phyloP scores from a whole-genome alignment of 2,329 filamentous ascomycete genomes.

The Macrophomina pseudophaseolina region DNA sequence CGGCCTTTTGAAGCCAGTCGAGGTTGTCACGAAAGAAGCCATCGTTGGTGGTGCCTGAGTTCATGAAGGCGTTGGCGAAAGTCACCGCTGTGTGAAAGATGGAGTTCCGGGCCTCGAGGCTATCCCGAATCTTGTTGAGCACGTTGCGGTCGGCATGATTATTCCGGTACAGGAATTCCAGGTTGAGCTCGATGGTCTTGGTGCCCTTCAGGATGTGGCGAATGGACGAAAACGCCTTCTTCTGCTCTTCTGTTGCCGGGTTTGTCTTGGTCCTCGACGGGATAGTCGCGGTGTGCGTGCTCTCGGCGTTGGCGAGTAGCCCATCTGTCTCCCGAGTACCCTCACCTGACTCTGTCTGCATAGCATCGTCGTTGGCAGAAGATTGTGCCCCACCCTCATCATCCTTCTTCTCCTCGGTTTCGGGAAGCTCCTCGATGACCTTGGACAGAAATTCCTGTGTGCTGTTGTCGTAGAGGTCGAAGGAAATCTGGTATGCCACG shows the following conservation, averaged over 20 bases:
- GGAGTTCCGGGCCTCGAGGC: constrained; percentile 91
- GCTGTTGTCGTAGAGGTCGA: constrained; percentile 97
- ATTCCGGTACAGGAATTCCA: constrained; percentile 95
- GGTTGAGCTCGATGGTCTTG: constrained; percentile 90
- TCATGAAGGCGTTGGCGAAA: constrained; percentile 99
- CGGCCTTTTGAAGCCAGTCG: constrained; percentile 96
- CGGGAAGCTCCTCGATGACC: constrained; percentile 79
- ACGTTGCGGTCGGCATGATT: constrained; percentile 92
- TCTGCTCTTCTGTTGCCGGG: constrained; percentile 54
- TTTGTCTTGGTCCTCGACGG: constrained; percentile 50
- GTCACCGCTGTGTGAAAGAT: constrained; percentile 98
- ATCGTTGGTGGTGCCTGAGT: constrained; percentile 96
- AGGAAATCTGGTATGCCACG: constrained; percentile 95
- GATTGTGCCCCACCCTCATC: constrained; percentile 39
- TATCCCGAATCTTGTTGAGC: constrained; percentile 95
- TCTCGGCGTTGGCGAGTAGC: constrained; percentile 61
- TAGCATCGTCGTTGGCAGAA: constrained; percentile 46
- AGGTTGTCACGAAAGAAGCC: constrained; percentile 98
- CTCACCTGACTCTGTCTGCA: constrained; percentile 43
- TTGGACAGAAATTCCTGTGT: constrained; percentile 96
- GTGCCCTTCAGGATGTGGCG: constrained; percentile 77
- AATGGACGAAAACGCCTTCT: constrained; percentile 62
- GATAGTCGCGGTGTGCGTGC: constrained; percentile 55
- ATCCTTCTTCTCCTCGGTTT: constrained; percentile 51
- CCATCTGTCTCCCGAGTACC: constrained; percentile 64